Conservation (phyloP, 1,284 basidiomycete species). For the Cryptococcus sp. region DNA sequence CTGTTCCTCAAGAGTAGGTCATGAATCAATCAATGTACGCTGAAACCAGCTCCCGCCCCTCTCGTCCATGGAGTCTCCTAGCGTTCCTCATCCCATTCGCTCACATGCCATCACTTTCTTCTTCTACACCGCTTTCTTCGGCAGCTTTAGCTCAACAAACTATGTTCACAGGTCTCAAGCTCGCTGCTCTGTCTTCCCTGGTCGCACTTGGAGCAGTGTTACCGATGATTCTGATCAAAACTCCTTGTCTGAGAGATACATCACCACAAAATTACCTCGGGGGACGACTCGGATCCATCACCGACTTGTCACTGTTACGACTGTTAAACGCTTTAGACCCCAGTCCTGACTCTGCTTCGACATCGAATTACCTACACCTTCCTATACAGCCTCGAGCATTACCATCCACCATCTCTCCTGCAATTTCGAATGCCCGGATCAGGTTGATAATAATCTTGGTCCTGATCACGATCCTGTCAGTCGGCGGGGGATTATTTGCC, state of each 20-base stretch:
- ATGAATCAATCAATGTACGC: background rate
- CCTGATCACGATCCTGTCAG: constrained; percentile 57
- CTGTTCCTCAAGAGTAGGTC: constrained; percentile 26
- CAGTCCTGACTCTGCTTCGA: constrained; percentile 47
- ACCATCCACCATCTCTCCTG: constrained; percentile 44
- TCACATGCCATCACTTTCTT: constrained; percentile 56
- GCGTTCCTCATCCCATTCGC: constrained; percentile 67
- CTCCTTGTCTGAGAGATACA: constrained; percentile 61
- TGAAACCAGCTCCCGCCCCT: constrained; percentile 59
- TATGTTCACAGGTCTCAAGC: constrained; percentile 60
- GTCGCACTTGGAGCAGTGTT: constrained; percentile 63
- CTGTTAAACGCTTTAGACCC: constrained; percentile 62
- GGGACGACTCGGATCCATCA: constrained; percentile 63
- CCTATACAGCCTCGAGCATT: constrained; percentile 9
- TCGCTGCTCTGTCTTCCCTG: constrained; percentile 62
- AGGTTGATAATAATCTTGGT: constrained; percentile 65
- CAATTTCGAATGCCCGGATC: constrained; percentile 49
- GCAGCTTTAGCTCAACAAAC: constrained; percentile 64
- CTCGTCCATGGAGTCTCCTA: constrained; percentile 58
- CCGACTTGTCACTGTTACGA: constrained; percentile 68
- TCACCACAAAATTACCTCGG: constrained; percentile 52
- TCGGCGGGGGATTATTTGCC: constrained; percentile 62
- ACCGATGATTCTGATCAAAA: constrained; percentile 64
- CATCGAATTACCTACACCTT: constrained; percentile 10
- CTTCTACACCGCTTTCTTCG: constrained; percentile 62